Evolutionary conservation across 192 early-diverging fungal genomes (phyloP).

Genomic region (Mortierella alpina): DNA sequence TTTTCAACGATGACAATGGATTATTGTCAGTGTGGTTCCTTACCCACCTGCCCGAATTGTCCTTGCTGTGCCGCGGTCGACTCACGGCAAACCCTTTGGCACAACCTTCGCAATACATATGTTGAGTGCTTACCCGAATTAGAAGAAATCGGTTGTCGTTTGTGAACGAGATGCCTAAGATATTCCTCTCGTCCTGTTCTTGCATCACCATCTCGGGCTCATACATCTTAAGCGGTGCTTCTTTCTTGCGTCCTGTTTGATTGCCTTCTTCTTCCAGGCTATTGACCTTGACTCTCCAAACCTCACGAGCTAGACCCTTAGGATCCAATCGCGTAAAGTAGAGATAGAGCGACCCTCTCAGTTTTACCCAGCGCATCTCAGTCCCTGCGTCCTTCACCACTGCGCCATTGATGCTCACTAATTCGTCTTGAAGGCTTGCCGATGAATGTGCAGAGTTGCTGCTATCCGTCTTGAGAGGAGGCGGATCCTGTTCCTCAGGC

Average conservation of each 20-base stretch:
- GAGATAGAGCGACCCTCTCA: slow-evolving; percentile 19
- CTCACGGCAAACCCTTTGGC: too few species aligned
- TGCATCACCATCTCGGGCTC: slow-evolving; percentile 33
- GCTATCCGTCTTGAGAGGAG: too few species aligned
- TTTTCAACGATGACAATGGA: neutral
- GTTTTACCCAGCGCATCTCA: slow-evolving; percentile 22
- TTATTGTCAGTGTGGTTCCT: neutral
- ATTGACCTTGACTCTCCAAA: slow-evolving; percentile 32
- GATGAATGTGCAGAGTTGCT: too few species aligned
- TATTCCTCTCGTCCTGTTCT: slow-evolving; percentile 27
- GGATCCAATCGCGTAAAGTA: slow-evolving; percentile 34
- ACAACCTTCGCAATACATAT: too few species aligned
- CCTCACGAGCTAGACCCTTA: slow-evolving; percentile 39
- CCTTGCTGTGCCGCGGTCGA: too few species aligned
- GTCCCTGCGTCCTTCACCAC: slow-evolving; percentile 32
- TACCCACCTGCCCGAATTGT: too few species aligned
- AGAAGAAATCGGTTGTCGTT: slow-evolving; percentile 29
- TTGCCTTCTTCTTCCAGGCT: neutral
- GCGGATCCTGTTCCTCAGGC: too few species aligned
- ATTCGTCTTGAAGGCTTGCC: neutral
- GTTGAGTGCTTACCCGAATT: slow-evolving; percentile 19
- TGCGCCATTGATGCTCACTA: neutral
- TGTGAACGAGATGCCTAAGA: slow-evolving; percentile 9
- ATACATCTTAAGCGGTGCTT: neutral
- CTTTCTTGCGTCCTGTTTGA: neutral